Percentiles rank a stretch among this genome's conserved stretches.
phyloP scores from a whole-genome alignment of 306 rosid species.

The Corylus avellana region DNA sequence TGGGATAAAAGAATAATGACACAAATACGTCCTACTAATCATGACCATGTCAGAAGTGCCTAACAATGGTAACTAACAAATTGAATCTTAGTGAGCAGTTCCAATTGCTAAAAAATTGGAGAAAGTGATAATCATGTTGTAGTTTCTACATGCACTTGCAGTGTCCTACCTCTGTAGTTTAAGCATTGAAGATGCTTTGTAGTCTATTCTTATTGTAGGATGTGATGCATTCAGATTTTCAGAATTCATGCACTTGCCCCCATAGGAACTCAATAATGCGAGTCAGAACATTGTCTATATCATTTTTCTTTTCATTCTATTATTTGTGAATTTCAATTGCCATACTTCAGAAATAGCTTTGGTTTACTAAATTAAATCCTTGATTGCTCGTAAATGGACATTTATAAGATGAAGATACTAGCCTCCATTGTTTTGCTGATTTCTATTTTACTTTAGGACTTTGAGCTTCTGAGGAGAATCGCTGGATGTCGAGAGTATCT shows the following conservation, averaged over 20 bases:
- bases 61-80: background rate
- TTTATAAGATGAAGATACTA: conserved; percentile 3
- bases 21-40: background rate
- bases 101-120: background rate
- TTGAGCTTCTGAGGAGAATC: conserved; percentile 75
- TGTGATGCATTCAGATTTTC: background rate
- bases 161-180: background rate
- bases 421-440: conserved; percentile 6
- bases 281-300: conserved; percentile 7
- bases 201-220: background rate
- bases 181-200: background rate
- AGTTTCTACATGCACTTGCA: background rate
- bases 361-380: background rate
- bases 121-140: background rate
- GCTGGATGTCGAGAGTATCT: conserved; percentile 75
- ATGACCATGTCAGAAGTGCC: background rate
- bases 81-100: background rate
- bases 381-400: background rate
- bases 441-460: conserved; percentile 57
- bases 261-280: background rate
- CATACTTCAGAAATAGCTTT: background rate
- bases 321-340: background rate
- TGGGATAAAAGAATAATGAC: background rate
- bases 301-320: background rate
- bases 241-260: too few species aligned